Conservation (phyloP, 768 basidiomycete genomes). For the Rhodotorula babjevae region DNA sequence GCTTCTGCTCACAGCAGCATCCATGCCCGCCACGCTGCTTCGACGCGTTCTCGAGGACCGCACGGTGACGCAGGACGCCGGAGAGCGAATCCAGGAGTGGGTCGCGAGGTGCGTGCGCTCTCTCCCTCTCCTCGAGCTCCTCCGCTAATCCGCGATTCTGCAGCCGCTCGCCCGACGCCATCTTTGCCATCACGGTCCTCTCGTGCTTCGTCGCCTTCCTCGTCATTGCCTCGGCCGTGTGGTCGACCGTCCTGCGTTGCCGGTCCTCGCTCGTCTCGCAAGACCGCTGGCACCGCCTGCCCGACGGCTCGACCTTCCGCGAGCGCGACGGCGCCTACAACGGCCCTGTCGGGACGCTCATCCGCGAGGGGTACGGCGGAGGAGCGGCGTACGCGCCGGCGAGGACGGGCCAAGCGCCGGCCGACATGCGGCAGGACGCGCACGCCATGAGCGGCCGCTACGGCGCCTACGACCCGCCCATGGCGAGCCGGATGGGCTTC, state of each 20-base stretch:
- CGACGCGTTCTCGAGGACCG: background rate
- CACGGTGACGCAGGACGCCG: background rate
- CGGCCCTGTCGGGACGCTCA: background rate
- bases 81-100: background rate
- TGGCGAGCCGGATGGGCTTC: background rate
- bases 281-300: background rate
- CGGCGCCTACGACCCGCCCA: constrained; percentile 1
- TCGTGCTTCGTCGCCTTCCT: background rate
- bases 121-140: background rate
- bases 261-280: background rate
- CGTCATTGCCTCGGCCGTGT: background rate
- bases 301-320: background rate
- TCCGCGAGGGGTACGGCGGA: background rate
- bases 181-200: background rate
- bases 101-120: background rate
- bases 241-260: background rate
- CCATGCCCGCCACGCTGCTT: background rate
- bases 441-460: background rate
- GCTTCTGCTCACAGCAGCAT: background rate
- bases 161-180: background rate
- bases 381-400: background rate
- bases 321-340: background rate
- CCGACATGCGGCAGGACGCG: background rate
- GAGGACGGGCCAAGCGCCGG: background rate
- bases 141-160: background rate